Evolutionary conservation across 1,139 yeast species (phyloP).

Genomic region (Taphrina communis): DNA sequence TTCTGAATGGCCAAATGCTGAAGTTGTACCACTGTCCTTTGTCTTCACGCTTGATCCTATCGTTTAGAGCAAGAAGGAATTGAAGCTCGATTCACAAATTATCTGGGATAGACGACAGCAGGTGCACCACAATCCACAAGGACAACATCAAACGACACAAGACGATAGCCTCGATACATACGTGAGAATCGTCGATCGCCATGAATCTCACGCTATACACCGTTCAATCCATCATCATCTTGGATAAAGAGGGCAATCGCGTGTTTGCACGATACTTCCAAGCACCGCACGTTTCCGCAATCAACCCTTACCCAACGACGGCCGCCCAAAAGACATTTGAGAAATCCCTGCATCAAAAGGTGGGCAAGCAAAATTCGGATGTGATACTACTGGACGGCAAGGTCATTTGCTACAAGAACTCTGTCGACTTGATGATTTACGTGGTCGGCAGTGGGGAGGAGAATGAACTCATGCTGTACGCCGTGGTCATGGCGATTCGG

Average conservation of each 20-base stretch:
- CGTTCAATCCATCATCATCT: conserved; percentile 61
- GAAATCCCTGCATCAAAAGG: conserved; percentile 69
- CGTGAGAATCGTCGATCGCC: neutral
- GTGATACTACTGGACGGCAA: conserved; percentile 78
- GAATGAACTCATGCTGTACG: conserved; percentile 82
- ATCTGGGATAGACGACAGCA: neutral
- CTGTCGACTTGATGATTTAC: conserved; percentile 72
- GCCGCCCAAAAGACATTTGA: conserved; percentile 81
- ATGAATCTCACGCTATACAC: conserved; percentile 55
- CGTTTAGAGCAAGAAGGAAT: too few relatives aligned
- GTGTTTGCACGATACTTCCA: conserved; percentile 83
- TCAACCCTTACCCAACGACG: conserved; percentile 48
- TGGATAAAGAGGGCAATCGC: conserved; percentile 82
- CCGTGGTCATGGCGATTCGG: conserved; percentile 74
- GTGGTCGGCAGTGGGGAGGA: conserved; percentile 76
- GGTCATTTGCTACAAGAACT: conserved; percentile 80
- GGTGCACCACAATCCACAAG: neutral
- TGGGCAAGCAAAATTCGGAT: conserved; percentile 80
- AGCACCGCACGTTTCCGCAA: conserved; percentile 59
- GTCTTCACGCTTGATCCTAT: too few relatives aligned
- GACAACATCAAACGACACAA: neutral
- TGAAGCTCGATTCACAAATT: neutral
- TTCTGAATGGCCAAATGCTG: too few relatives aligned
- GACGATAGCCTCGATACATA: neutral
- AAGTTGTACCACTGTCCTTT: too few relatives aligned